A percentile compares a stretch with the other conserved stretches of the same genome.
phyloP scores from a whole-genome alignment of 2,329 filamentous ascomycete genomes.

The Peltaster fructicola region DNA sequence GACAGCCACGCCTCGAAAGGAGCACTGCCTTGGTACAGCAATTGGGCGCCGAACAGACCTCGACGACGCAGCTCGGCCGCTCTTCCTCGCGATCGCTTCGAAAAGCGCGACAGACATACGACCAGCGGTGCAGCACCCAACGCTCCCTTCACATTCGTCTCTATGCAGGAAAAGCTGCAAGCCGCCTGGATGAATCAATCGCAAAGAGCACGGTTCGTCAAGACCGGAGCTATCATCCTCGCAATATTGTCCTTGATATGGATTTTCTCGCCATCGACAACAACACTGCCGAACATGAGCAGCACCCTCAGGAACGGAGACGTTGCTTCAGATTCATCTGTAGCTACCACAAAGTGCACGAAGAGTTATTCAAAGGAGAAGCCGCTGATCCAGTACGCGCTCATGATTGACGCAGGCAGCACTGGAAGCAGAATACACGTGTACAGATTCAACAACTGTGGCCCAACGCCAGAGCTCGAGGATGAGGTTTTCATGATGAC shows the following conservation, averaged over 20 bases:
- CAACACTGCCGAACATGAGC: constrained; percentile 1
- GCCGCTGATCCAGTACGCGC: constrained; percentile 87
- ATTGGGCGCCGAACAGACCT: too few relatives aligned
- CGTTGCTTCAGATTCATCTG: constrained; percentile 36
- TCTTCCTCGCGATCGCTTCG: constrained; percentile 28
- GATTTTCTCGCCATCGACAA: constrained; percentile 34
- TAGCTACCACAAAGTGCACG: constrained; percentile 57
- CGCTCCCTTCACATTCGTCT: constrained; percentile 15
- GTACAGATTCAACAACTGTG: constrained; percentile 98
- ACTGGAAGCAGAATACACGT: constrained; percentile 96
- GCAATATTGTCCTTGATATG: constrained; percentile 39
- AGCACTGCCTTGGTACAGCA: too few relatives aligned
- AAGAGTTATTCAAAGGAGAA: constrained; percentile 74
- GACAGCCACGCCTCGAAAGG: too few relatives aligned
- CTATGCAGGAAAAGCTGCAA: constrained; percentile 21
- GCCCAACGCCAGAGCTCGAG: constrained; percentile 84
- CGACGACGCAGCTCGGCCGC: too few relatives aligned
- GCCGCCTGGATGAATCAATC: constrained; percentile 42
- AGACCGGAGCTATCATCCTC: constrained; percentile 42
- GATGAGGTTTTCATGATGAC: constrained; percentile 88
- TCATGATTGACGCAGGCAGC: constrained; percentile 98
- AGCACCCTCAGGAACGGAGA: constrained; percentile 17
- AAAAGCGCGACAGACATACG: constrained; percentile 28
- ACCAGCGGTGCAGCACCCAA: constrained; percentile 7
- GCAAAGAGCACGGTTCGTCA: constrained; percentile 42